These are phyloP conservation scores for Ceratocystis lukuohia DNA, from an alignment of 2,329 filamentous ascomycete genomes.

Conservation along the genomic window DNA sequence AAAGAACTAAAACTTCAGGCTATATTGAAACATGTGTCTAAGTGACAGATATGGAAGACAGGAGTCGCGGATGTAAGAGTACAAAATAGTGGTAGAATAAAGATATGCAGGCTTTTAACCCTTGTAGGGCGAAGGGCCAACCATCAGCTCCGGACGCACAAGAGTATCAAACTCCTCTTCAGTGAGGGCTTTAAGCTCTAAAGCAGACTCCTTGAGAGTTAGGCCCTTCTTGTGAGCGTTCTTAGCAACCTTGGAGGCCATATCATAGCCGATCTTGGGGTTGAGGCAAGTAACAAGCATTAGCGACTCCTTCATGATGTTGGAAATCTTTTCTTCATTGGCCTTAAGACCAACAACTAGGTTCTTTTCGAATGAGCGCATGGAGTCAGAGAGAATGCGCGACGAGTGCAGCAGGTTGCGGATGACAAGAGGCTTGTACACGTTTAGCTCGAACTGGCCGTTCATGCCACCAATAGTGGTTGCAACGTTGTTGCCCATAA, in stretches of 20 bases:
- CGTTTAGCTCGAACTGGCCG: constrained; percentile 97
- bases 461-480: constrained; percentile 91
- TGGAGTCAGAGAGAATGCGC: constrained; percentile 76
- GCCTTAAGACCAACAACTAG: constrained; percentile 76
- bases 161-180: constrained; percentile 81
- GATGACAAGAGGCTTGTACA: constrained; percentile 96
- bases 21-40: constrained; percentile 9
- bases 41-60: neutral
- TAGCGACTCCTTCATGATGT: constrained; percentile 89
- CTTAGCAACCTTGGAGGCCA: constrained; percentile 94
- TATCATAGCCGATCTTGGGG: constrained; percentile 93
- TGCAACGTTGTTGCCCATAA: constrained; percentile 93
- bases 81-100: constrained; percentile 10
- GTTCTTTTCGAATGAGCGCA: constrained; percentile 92
- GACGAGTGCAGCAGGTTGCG: constrained; percentile 87
- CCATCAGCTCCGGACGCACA: constrained; percentile 89
- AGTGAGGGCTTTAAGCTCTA: constrained; percentile 82
- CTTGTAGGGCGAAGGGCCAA: constrained; percentile 60
- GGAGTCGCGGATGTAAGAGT: neutral
- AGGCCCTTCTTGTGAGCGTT: constrained; percentile 97
- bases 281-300: constrained; percentile 98
- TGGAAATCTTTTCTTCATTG: constrained; percentile 82
- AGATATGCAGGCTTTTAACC: constrained; percentile 24
- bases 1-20: neutral
- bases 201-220: constrained; percentile 82